Base-by-base conservation (phyloP, 2,329 filamentous ascomycete genomes). In the Ophidiomyces ophidiicola region DNA sequence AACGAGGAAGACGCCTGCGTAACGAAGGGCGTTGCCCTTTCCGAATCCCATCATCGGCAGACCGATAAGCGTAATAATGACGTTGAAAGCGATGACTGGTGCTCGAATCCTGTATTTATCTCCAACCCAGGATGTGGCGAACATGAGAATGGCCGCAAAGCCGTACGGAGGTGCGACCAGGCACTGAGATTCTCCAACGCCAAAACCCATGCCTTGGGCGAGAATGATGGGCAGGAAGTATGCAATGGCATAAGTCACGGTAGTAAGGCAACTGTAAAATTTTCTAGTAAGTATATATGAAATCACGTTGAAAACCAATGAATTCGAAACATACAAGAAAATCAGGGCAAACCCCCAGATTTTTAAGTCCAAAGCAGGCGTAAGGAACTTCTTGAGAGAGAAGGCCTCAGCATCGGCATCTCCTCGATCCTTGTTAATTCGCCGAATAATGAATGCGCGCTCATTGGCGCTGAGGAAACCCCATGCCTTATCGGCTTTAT, bases 211-310 rank as follows among this genome's bases (percentile, higher is more conserved):
- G 12, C 69, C 69, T 17, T 60, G 47, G 6, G 54, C 53, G 4
- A 92, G 72, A 49, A 90, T 82, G 51, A 87, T 74, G 5, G 83
- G 82, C 3, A 87, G 61, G 53, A 87, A 88, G 58, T 82, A 88
- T 2, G 81, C 79, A 6, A 90, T 71, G 0, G 82, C 76, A 55
- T 90, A 90, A n/a, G 71, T 71, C 36, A 82, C 72, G 7, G 80
- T 82, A 0, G 82, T 85, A 1, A 74, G 72, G 57, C 74, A 74
- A 62, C 76, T 74, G 53, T 73, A 18, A 7, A n/a, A 12, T 5
- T 18, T 36, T 25, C 41, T 32, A 23, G 23, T 31, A 6, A 41
- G 18, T 18, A 15, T 19, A 8, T 29, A 6, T 14, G 17, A 3
- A 6, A 32, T 26, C 7, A 33, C 17, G 30, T 18, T 17, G 6